Evolutionary conservation across 768 basidiomycete genomes (phyloP).

Genomic region (Phylloporus sp.): DNA sequence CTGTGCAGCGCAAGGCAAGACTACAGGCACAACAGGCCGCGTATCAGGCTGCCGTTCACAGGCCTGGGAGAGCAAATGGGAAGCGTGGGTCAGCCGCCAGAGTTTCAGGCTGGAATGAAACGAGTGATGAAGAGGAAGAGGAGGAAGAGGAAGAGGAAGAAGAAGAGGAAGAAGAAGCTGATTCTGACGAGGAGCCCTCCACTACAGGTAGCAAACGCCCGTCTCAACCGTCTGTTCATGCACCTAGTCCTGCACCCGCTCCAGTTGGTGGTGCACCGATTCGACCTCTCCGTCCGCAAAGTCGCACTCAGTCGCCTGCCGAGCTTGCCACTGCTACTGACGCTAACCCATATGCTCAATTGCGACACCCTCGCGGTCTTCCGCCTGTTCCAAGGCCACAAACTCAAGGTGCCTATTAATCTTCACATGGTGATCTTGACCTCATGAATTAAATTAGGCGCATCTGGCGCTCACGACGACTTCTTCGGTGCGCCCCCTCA

Average conservation of each 20-base stretch:
- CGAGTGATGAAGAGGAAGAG: slow-evolving; percentile 79
- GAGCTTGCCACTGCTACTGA: slow-evolving; percentile 30
- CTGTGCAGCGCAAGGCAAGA: slow-evolving; percentile 81
- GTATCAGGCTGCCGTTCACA: slow-evolving; percentile 69
- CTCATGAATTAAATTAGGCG: slow-evolving; percentile 13
- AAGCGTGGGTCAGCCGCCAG: slow-evolving; percentile 40
- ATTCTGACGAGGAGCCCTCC: slow-evolving; percentile 53
- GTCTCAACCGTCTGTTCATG: slow-evolving; percentile 18
- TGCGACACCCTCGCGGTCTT: slow-evolving; percentile 58
- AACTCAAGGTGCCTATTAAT: slow-evolving; percentile 39
- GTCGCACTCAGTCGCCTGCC: slow-evolving; percentile 29
- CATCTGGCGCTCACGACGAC: slow-evolving; percentile 44
- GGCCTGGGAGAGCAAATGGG: slow-evolving; percentile 60
- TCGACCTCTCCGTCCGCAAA: slow-evolving; percentile 30
- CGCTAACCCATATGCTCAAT: slow-evolving; percentile 41
- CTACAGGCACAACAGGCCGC: slow-evolving; percentile 81
- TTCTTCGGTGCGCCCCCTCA: slow-evolving; percentile 33
- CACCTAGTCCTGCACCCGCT: slow-evolving; percentile 17
- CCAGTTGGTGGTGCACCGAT: slow-evolving; percentile 17
- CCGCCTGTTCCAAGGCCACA: slow-evolving; percentile 57
- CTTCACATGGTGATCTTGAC: neutral
- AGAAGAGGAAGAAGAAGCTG: slow-evolving; percentile 60
- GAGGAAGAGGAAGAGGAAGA: slow-evolving; percentile 78
- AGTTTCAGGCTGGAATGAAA: slow-evolving; percentile 53
- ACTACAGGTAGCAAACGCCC: slow-evolving; percentile 32